Conservation (phyloP, 2,329 filamentous ascomycete species). For the Fusarium graminum region DNA sequence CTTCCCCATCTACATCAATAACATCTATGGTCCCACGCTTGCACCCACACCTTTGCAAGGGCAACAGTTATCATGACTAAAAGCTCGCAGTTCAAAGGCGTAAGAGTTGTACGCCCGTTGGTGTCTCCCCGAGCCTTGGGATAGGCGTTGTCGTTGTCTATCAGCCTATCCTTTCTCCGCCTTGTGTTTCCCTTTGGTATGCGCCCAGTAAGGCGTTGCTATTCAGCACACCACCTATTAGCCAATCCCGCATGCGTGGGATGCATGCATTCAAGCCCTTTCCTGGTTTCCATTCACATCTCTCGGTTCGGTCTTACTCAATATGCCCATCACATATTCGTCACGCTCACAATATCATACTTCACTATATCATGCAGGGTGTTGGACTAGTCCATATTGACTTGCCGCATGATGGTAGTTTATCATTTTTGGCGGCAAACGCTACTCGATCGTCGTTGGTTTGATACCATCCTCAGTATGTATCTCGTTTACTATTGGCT, state of each 20-base stretch:
- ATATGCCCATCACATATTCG: conserved; percentile 22
- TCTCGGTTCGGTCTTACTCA: conserved; percentile 33
- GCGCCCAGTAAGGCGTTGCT: not conserved
- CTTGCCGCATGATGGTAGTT: conserved; percentile 14
- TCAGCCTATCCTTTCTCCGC: conserved; percentile 10
- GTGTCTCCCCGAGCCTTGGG: not conserved
- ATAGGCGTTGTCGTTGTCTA: not conserved
- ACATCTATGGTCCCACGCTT: conserved; percentile 28
- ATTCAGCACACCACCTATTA: conserved; percentile 22
- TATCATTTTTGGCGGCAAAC: conserved; percentile 25
- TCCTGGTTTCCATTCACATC: not conserved
- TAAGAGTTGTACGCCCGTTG: conserved; percentile 37
- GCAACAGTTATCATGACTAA: conserved; percentile 47
- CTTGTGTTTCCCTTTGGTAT: conserved; percentile 1
- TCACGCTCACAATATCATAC: conserved; percentile 23
- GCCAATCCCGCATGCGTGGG: conserved; percentile 44
- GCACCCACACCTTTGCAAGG: conserved; percentile 35
- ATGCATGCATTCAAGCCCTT: conserved; percentile 49
- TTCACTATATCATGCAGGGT: conserved; percentile 12
- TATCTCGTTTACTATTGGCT: conserved; percentile 22
- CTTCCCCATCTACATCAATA: conserved; percentile 27
- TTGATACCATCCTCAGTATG: conserved; percentile 21
- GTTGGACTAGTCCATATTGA: conserved; percentile 11
- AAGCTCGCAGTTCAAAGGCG: conserved; percentile 23
- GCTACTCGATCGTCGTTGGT: conserved; percentile 10